Base-by-base conservation (phyloP, 2,329 filamentous ascomycete genomes). In the Epichloe aotearoae region DNA sequence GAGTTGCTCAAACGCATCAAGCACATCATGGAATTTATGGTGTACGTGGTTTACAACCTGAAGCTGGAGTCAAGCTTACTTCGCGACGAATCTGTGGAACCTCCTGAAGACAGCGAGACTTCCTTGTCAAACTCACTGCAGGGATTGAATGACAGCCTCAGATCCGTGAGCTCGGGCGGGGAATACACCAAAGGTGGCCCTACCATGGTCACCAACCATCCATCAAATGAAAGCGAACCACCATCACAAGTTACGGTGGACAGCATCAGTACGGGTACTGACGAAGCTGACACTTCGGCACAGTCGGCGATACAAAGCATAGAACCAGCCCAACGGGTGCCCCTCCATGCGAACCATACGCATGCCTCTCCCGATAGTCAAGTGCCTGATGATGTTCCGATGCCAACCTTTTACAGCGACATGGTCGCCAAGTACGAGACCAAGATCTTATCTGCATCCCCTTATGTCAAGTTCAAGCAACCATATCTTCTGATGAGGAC, bases 11-110 rank as follows among this genome's bases (percentile, higher is more conserved):
- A 81, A 1, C 86, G 83, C 58, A 82, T 98, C 66, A 98, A 98
- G 68, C 80, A 82, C 49, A 93, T 98, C 57, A 93, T 91, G 11
- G 93, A 98, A 63, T 97, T 98, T 63, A 96, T 98, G 91, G 86
- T 94, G 38, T 98, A 97, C 59, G 94, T 98, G 19, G 90, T 97
- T 12, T 98, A 98, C 68, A 98, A 96, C 60, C 74, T 98, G 49
- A 95, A 95, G 63, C 76, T 98, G 14, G 93, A 98, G 68, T 95
- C 93, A 1, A 95, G 87, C 58, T 73, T 98, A 44, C 87, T 98
- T 77, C 80, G 88, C 49, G 93, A 98, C 64, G 90, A 95, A 60
- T 95, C 88, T 58, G 85, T 95, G 15, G 80, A 90, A 54, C 84
- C 94, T 20, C 89, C 89, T 1, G 75, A 79, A 1, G 76, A 77